Base-by-base conservation (phyloP, 169 alveolate genomes). In the Cryptosporidium viatorum region DNA sequence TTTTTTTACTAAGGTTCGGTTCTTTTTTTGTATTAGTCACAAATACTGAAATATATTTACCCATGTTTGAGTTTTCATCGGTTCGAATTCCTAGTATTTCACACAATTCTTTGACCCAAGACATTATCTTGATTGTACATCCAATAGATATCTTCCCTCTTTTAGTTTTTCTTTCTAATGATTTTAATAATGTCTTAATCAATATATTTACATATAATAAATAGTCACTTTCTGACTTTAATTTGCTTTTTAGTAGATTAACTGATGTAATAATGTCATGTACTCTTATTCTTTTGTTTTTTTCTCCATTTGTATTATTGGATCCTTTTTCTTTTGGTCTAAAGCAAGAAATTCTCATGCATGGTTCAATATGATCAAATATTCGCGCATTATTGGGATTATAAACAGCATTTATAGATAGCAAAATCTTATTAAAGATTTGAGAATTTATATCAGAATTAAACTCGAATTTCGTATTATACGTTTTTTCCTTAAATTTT, bases 21-120 rank as follows among this genome's bases (percentile, higher is more conserved):
- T 52, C 58, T 26, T 52, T 33, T 33, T 73, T 23, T 29, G 37
- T 26, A 3, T 14, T 31, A 0, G 7, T 51, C 14, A 1, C 8
- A 21, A 51, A 33, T 33, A 33, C 39, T 33, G 52, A 33, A 55
- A 73, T 31, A 18, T 62, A 4, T 14, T 23, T 41, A 1, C 70
- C 62, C 21, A 67, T 29, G 12, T 80, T 50, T 12, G 55, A 41
- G 12, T 31, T 50, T 9, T 62, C 29, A 21, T 45, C 69, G 6
- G 48, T 41, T 37, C 31, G 21, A 26, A 80, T 62, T 23, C 68
- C 80, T 26, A 80, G 29, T 60, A 26, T 16, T 12, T 39, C 75
- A 62, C 75, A 62, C 3, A 80, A 7, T 29, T 59, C 89, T 29
- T 29, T 80, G 16, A 80, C 23, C 89, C 89, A 80, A 12, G 31